Conservation (phyloP, 2,329 filamentous ascomycete species). For the Zymoseptoria pseudotritici region DNA sequence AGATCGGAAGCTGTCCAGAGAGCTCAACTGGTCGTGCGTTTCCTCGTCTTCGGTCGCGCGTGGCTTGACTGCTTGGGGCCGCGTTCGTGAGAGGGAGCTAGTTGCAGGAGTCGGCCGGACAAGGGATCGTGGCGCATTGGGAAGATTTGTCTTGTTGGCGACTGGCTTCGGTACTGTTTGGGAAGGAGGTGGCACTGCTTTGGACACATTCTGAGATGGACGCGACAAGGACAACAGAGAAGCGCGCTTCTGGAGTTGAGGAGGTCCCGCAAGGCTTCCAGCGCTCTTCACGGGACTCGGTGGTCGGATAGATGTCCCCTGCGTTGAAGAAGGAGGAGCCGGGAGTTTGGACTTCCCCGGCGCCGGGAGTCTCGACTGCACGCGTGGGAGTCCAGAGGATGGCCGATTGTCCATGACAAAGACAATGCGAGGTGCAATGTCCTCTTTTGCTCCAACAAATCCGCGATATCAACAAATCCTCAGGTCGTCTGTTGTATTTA, state of each 20-base stretch:
- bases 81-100: neutral
- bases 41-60: conserved; percentile 22
- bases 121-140: conserved; percentile 1
- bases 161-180: conserved; percentile 3
- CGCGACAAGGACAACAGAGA: conserved; percentile 6
- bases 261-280: neutral
- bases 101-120: conserved; percentile 1
- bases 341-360: neutral
- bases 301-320: neutral
- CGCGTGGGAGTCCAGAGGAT: neutral
- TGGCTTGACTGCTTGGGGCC: conserved; percentile 1
- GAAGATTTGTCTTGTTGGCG: conserved; percentile 4
- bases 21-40: conserved; percentile 35
- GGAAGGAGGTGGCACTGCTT: neutral
- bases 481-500: no score
- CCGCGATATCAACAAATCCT: neutral
- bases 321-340: neutral
- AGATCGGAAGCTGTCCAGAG: conserved; percentile 37
- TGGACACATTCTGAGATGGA: conserved; percentile 1
- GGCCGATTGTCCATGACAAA: neutral
- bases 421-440: neutral
- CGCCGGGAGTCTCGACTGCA: neutral
- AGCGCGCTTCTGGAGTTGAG: conserved; percentile 8
- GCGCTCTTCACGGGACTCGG: conserved; percentile 2
- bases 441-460: neutral